Evolutionary conservation across 495 filamentous ascomycete species (phyloP), one percentile per base, ranked within the genome.

Genomic region (Tetracladium setigerum): DNA sequence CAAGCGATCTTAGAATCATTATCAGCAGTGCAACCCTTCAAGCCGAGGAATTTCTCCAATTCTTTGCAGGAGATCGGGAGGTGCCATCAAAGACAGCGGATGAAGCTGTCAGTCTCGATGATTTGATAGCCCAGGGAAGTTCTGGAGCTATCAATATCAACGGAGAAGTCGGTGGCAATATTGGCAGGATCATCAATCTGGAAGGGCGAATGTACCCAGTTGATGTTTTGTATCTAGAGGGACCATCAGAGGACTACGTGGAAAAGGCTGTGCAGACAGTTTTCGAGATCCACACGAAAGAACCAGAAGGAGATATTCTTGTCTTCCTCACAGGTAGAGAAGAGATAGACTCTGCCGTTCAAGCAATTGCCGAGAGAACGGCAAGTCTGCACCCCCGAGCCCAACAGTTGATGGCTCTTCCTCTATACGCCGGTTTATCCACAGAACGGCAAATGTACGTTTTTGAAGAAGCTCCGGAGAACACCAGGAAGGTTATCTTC

Each of bases 11-110:
- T 34, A 76, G 90, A 8, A 86, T 99, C 49, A 79, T 99, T 24
- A 79, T 97, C 59, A 95, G 89, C 62, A 95, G 90, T 62, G 92
- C 94, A 19, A 97, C 94, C 0, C 65, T 97, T 6, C 88, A 97
- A 59, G 94, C 91, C 8, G 86, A 96, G 57, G 81, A 85, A 18
- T 96, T 96, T 59, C 69, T 89, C 5, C 67, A 67, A 11, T 99
- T 95, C 66, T 97, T 99, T 55, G 71, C 78, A 4, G 59, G 64
- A 14, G 65, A 61, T 34, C 66, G 71, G 33, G 56, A 71, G 16
- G 67, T 44, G 12, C 52, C 57, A 30, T 47, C 54, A 12, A 52
- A 48, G 34, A n/a, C 40, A 34, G 6, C 24, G 10, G 61, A 24
- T 65, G 44, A 38, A 24, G 53, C 50, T 31, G 31, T 60, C 13